These are phyloP conservation scores for Venturiaceae sp. DNA, from an alignment of 2,329 filamentous ascomycete species.

Conservation along the genomic window DNA sequence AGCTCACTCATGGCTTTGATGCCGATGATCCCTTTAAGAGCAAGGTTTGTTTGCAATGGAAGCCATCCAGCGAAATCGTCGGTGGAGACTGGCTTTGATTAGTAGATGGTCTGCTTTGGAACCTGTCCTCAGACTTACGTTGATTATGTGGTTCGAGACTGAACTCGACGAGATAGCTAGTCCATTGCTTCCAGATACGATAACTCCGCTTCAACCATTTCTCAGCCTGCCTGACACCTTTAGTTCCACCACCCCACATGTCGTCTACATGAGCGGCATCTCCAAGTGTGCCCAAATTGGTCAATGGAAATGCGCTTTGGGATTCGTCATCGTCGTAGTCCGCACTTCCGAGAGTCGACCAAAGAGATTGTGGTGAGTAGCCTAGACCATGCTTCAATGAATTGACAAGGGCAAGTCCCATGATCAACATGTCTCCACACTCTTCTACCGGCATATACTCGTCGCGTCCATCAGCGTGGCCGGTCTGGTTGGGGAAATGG, in stretches of 20 bases:
- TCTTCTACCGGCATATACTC: constrained; percentile 72
- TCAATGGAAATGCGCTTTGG: constrained; percentile 38
- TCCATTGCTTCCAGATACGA: constrained; percentile 67
- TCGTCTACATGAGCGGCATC: constrained; percentile 51
- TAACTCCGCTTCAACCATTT: constrained; percentile 63
- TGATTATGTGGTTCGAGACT: constrained; percentile 66
- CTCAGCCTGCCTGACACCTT: constrained; percentile 47
- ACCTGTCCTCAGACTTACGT: constrained; percentile 28
- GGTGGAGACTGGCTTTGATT: constrained; percentile 49
- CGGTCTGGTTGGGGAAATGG: constrained; percentile 68
- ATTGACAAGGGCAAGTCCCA: constrained; percentile 69
- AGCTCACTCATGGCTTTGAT: constrained; percentile 70
- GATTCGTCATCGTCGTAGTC: constrained; percentile 6
- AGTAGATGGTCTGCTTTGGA: constrained; percentile 3
- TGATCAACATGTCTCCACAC: constrained; percentile 74
- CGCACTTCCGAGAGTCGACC: constrained; percentile 36
- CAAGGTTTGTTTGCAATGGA: constrained; percentile 71
- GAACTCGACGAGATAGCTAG: constrained; percentile 65
- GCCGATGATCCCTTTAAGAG: constrained; percentile 74
- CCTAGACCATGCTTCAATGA: constrained; percentile 55
- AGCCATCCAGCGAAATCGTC: constrained; percentile 77
- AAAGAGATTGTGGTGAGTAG: constrained; percentile 47
- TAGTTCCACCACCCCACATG: constrained; percentile 45
- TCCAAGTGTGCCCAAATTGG: constrained; percentile 35
- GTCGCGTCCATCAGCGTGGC: constrained; percentile 59